Base-by-base conservation (phyloP, 2,329 filamentous ascomycete species). In the Diplocarpon mali region DNA sequence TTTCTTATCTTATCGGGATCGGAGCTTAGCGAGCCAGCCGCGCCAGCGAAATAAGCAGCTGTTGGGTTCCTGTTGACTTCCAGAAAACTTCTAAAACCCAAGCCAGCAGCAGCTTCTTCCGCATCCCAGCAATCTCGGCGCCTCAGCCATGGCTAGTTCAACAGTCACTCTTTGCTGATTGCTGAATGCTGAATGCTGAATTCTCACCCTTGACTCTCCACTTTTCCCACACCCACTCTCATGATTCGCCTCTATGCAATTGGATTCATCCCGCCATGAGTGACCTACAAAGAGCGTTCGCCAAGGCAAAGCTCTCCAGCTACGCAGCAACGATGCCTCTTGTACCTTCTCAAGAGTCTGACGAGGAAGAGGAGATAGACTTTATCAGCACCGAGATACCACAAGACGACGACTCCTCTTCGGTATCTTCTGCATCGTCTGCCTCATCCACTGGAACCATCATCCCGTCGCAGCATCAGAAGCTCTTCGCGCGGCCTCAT, bases 391-490 rank as follows among this genome's bases (percentile, higher is more conserved):
- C 52, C 56, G 64, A 68, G 41, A 60, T 64, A 35, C 54, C 45
- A 45, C 45, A 46, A 36, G 59, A 85, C 56, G 78, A 81, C 52
- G 81, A 85, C 61, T 84, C 80, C 12, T 85, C 80, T 1, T 83
- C 78, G 8, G 76, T 80, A 10, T 85, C 80, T 1, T 83, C 79
- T 6, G 76, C 85, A 12, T 94, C 84, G 0, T 95, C 88, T n/a
- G 81, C 86, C 31, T 94, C 89, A 3, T 95, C 89, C 1, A 87
- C 88, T 3, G 88, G 89, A 20, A 96, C 90, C n/a, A 75, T 96
- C 49, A 82, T 87, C 51, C 87, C 89, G 1, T 85, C 84, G 4
- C 76, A 78, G 6, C 82, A 76, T 53, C 77, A 81, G 55, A 81
- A 80, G 50, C 68, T 88, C 34, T 87, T 88, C 66, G 82, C 82